phyloP scores from a whole-genome alignment of 1,139 yeast genomes.

The Nematodospora anomalae region DNA sequence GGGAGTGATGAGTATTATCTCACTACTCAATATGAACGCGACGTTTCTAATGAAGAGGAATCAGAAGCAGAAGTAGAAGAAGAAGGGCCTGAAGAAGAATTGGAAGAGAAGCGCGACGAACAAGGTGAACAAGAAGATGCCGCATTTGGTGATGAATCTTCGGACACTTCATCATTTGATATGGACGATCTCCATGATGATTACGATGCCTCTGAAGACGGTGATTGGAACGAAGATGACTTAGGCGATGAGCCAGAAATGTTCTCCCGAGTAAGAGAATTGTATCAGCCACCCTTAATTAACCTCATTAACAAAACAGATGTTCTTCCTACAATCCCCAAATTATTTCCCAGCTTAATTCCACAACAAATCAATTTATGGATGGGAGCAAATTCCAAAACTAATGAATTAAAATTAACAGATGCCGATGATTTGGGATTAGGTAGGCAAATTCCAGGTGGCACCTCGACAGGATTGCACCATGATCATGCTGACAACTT shows the following conservation, averaged over 20 bases:
- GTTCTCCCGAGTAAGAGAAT: constrained; percentile 34
- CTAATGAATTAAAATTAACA: not conserved
- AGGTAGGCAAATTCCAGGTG: constrained; percentile 46
- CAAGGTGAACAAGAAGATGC: constrained; percentile 15
- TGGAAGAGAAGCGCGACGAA: constrained; percentile 13
- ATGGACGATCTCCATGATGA: constrained; percentile 51
- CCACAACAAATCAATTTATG: constrained; percentile 76
- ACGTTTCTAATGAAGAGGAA: constrained; percentile 17
- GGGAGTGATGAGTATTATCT: constrained; percentile 50
- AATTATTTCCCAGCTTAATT: constrained; percentile 39
- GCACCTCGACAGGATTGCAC: constrained; percentile 73
- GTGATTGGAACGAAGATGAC: constrained; percentile 16
- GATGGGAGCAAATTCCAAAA: constrained; percentile 47
- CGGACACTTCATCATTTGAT: constrained; percentile 37
- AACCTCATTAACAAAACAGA: constrained; percentile 28
- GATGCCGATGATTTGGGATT: constrained; percentile 25
- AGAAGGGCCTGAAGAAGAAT: constrained; percentile 16
- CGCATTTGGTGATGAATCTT: constrained; percentile 14
- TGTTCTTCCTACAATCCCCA: constrained; percentile 43
- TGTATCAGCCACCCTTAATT: constrained; percentile 65
- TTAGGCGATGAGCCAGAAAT: constrained; percentile 24
- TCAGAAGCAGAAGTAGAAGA: constrained; percentile 23
- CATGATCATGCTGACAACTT: constrained; percentile 80
- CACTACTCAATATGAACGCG: constrained; percentile 64
- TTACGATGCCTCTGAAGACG: constrained; percentile 40